These are phyloP conservation scores for Apiospora sp. DNA, from an alignment of 2,329 filamentous ascomycete genomes.

Conservation along the genomic window DNA sequence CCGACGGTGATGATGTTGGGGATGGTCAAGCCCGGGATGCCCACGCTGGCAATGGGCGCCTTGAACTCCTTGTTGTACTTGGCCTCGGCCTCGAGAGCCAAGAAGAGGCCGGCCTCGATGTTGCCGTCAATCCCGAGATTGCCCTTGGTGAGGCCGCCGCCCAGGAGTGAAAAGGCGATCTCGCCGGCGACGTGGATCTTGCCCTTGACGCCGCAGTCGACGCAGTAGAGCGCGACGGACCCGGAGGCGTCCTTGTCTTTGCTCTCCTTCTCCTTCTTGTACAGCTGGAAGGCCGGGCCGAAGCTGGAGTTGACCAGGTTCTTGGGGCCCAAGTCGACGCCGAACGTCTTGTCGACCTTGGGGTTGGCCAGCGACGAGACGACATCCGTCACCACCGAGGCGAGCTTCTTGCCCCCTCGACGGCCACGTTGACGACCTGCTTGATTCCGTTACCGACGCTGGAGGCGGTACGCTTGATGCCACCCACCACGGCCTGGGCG, in stretches of 20 bases:
- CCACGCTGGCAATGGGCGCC: too few species aligned
- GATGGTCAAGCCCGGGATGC: too few species aligned
- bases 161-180: too few species aligned
- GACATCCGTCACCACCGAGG: not conserved
- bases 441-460: not conserved
- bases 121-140: too few species aligned
- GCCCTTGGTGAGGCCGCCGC: too few species aligned
- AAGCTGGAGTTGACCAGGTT: not conserved
- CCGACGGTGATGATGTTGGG: too few species aligned
- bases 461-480: not conserved
- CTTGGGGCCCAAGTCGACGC: not conserved
- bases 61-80: too few species aligned
- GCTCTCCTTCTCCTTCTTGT: not conserved
- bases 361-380: not conserved
- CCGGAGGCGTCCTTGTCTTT: not conserved
- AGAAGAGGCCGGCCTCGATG: too few species aligned
- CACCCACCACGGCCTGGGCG: not conserved
- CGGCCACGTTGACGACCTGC: not conserved
- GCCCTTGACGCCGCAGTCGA: slow-evolving; percentile 4
- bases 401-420: too few species aligned
- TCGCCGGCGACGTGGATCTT: not conserved
- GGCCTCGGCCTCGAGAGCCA: too few species aligned
- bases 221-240: not conserved
- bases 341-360: slow-evolving; percentile 1
- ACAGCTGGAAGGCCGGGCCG: not conserved